These are phyloP conservation scores for Dothistroma septosporum DNA, from an alignment of 2,329 filamentous ascomycete species.

Conservation along the genomic window DNA sequence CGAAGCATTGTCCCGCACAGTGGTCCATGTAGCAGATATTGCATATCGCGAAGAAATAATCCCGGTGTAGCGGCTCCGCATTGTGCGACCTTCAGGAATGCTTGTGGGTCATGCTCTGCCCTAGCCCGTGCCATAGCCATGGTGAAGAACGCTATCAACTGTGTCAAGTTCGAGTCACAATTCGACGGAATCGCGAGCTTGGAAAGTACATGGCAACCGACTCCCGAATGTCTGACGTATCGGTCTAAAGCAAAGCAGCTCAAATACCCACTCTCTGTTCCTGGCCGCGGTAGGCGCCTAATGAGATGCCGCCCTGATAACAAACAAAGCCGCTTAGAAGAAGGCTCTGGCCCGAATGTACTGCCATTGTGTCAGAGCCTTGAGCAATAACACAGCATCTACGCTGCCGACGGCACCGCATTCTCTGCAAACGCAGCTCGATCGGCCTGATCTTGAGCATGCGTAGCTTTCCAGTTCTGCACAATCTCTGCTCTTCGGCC, in stretches of 20 bases:
- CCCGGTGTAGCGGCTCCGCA: constrained; percentile 23
- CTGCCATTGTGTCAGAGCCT: not conserved
- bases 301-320: not conserved
- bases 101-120: not conserved
- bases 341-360: not conserved
- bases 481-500: constrained; percentile 39
- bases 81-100: constrained; percentile 10
- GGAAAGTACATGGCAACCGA: not conserved
- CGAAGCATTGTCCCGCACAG: too few relatives aligned
- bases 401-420: not conserved
- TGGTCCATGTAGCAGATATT: too few relatives aligned
- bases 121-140: not conserved
- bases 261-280: not conserved
- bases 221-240: not conserved
- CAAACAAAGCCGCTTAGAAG: not conserved
- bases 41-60: not conserved
- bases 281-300: not conserved
- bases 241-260: not conserved
- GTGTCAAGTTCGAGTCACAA: not conserved
- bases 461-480: constrained; percentile 37
- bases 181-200: not conserved
- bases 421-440: constrained; percentile 33
- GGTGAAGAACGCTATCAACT: not conserved
- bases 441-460: constrained; percentile 36
- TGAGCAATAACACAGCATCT: not conserved